Evolutionary conservation across 768 basidiomycete genomes (phyloP), one percentile per base, ranked within the genome.

Genomic region (Russula vinacea): DNA sequence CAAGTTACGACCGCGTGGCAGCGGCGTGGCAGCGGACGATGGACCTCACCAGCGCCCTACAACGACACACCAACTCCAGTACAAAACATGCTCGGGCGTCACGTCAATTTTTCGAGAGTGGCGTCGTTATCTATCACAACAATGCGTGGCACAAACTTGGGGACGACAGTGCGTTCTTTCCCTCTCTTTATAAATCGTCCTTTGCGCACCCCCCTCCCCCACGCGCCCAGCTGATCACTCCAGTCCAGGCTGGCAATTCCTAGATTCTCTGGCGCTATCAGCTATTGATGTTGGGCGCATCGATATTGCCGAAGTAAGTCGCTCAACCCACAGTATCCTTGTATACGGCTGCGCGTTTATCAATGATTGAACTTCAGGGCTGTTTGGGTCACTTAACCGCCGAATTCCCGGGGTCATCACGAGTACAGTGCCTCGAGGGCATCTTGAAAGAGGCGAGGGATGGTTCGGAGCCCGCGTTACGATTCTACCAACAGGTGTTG

Each of bases 181-280:
- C 26, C 42, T 22, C 5, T 13, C 54, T 13, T 17, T 16, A 55
- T 16, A 32, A 32, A 45, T 45, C 40, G 29, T 47, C 11, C 14
- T 3, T 45, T 58, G 44, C 44, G 44, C 45, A 45, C n/a, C 42
- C 3, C 44, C n/a, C n/a, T n/a, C n/a, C n/a, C n/a, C n/a, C n/a
- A n/a, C n/a, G n/a, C n/a, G n/a, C n/a, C 17, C 42, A 11, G 13
- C 52, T 49, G 58, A 58, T 13, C 16, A 55, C 39, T 42, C 29
- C 37, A 55, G 5, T 64, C 50, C 69, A 93, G 93, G 80, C 35
- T 94, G 90, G 91, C 80, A 81, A 13, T 86, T 90, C 66, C 74
- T 92, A 9, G 94, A 96, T 70, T 91, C 94, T 70, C 78, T 94
- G 2, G 81, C 85, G 2, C 74, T 92, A 55, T 90, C 94, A 3